Base-by-base conservation (phyloP, 1,139 yeast species). In the Suhomyces panamericanus region DNA sequence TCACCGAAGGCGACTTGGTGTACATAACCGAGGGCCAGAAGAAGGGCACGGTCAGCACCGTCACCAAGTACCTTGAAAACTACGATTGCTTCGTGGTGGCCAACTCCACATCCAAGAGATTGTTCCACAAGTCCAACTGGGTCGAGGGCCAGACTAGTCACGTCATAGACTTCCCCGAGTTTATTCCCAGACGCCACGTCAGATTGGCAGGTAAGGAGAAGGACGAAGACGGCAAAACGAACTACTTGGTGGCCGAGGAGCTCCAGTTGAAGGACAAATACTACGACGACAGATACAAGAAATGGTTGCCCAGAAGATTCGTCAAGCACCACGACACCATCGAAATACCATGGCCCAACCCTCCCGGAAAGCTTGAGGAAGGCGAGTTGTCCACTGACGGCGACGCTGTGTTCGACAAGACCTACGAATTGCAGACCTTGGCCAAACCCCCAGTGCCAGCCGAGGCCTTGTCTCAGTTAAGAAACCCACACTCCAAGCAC, bases 291-390 rank as follows among this genome's bases (percentile, higher is more conserved):
- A 81, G 86, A 54, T 83, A 85, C 64, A 85, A 83, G 62, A 74
- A 76, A 59, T 79, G 86, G 75, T 70, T 89, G 70, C 96, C 96
- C 17, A 78, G 78, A 51, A 80, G 98, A 67, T 79, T 81, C 53
- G 89, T 91, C 13, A 80, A 77, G 53, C 76, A 80, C 54, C 90
- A 88, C 56, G 79, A 80, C 35, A 74, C 78, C 39, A 70, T 88
- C 46, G 80, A 81, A 39, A 81, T 91, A 43, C 97, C 98, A 45
- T 91, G 96, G 95, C 98, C 98, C 35, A 78, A 81, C 52, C 96
- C 96, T 2, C 84, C 81, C 31, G 73, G 76, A 8, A 67, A 71
- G n/a, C 58, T 66, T 2, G 78, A 77, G 53, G 87, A 83, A 45
- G 88, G 86, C 42, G 66, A 65, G 12, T 67, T 81, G 46, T 70